Conservation (phyloP, 208 protist genomes). For the Balamuthia mandrillaris region DNA sequence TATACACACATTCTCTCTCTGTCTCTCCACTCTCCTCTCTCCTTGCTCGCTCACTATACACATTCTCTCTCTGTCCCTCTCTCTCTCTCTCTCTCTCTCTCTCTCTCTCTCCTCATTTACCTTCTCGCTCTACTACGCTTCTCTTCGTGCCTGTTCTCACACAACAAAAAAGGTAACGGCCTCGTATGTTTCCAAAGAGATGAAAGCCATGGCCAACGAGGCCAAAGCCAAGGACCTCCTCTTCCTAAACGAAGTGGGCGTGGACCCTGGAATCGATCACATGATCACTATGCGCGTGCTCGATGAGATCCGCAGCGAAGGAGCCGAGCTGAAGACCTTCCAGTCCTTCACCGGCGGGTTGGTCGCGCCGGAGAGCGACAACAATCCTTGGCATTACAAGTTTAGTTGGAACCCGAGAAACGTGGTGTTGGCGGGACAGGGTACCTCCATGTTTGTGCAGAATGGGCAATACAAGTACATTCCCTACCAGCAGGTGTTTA, state of each 20-base stretch:
- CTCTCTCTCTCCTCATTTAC: too few relatives aligned
- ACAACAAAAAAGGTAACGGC: too few relatives aligned
- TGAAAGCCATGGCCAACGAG: slow-evolving; percentile 37
- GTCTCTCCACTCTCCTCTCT: too few relatives aligned
- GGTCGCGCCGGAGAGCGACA: slow-evolving; percentile 42
- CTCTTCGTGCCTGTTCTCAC: too few relatives aligned
- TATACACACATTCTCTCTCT: too few relatives aligned
- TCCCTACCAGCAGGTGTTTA: slow-evolving; percentile 41
- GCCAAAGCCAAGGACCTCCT: slow-evolving; percentile 48
- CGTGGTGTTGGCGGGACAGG: slow-evolving; percentile 50
- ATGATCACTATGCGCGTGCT: slow-evolving; percentile 49
- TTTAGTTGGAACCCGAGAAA: slow-evolving; percentile 60
- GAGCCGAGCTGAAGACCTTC: slow-evolving; percentile 49
- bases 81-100: too few relatives aligned
- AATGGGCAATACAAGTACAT: slow-evolving; percentile 48
- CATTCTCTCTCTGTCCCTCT: too few relatives aligned
- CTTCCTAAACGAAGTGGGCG: slow-evolving; percentile 72
- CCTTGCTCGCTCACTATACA: too few relatives aligned
- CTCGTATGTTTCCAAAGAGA: slow-evolving; percentile 25
- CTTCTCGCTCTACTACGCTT: too few relatives aligned
- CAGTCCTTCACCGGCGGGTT: slow-evolving; percentile 58
- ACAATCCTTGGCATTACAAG: slow-evolving; percentile 66
- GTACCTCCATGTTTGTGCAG: slow-evolving; percentile 43
- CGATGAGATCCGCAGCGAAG: slow-evolving; percentile 14
- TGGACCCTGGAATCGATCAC: slow-evolving; percentile 80